Percentiles rank a stretch among this genome's conserved stretches.
phyloP scores from a whole-genome alignment of 176 grass and related monocot genomes.

The Oryza brachyantha region DNA sequence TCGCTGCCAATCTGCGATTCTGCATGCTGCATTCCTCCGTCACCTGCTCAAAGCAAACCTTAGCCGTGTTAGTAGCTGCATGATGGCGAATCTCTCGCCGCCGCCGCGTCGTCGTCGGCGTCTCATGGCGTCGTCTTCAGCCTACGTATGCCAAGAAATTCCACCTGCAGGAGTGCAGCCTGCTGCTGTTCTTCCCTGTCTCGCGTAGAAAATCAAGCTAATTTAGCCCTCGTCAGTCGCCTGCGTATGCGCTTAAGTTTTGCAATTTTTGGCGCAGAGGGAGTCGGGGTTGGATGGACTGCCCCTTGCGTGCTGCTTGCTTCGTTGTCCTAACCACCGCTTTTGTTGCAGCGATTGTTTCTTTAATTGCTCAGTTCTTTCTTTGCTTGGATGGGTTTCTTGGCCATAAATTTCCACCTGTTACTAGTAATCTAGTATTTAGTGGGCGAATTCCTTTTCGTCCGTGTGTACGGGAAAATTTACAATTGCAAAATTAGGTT shows the following conservation, averaged over 20 bases:
- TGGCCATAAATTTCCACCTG: slow-evolving; percentile 16
- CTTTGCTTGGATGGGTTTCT: slow-evolving; percentile 11
- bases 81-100: slow-evolving; percentile 3
- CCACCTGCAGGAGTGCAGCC: not conserved
- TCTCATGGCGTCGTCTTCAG: slow-evolving; percentile 8
- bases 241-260: not conserved
- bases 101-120: not conserved
- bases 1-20: slow-evolving; percentile 1
- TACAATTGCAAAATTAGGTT: not conserved
- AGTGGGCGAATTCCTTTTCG: not conserved
- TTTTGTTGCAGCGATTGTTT: slow-evolving; percentile 25
- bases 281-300: slow-evolving; percentile 8
- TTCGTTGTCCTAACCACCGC: slow-evolving; percentile 31
- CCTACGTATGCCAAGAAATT: slow-evolving; percentile 1
- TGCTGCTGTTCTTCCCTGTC: slow-evolving; percentile 20
- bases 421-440: not conserved
- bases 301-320: slow-evolving; percentile 29
- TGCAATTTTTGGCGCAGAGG: slow-evolving; percentile 13
- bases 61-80: not conserved
- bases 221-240: slow-evolving; percentile 15
- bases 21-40: slow-evolving; percentile 18
- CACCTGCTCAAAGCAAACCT: slow-evolving; percentile 3
- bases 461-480: not conserved
- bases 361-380: slow-evolving; percentile 1
- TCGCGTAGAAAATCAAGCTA: not conserved